phyloP scores from a whole-genome alignment of 2,329 filamentous ascomycete genomes.

The Ophiosphaerella narmari region DNA sequence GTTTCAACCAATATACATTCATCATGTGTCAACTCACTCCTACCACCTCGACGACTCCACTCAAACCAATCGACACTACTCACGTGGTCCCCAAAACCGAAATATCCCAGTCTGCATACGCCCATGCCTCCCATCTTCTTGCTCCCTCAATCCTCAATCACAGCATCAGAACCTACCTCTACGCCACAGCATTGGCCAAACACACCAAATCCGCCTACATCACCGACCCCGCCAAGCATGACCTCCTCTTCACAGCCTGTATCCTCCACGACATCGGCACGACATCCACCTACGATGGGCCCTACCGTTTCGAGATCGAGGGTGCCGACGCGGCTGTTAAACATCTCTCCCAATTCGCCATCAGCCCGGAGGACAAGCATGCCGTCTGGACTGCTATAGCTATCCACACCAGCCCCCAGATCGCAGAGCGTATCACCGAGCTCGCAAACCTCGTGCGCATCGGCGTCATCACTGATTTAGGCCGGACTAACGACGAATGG shows the following conservation, averaged over 20 bases:
- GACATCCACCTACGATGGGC: slow-evolving; percentile 49
- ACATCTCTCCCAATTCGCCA: slow-evolving; percentile 31
- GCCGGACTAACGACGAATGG: slow-evolving; percentile 22
- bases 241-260: slow-evolving; percentile 57
- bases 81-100: slow-evolving; percentile 50
- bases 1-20: neutral
- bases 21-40: neutral
- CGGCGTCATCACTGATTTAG: slow-evolving; percentile 50
- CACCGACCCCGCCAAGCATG: slow-evolving; percentile 48
- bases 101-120: slow-evolving; percentile 52
- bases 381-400: slow-evolving; percentile 55
- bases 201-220: slow-evolving; percentile 35
- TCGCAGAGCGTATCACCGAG: slow-evolving; percentile 51
- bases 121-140: slow-evolving; percentile 58
- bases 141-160: slow-evolving; percentile 67
- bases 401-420: slow-evolving; percentile 50
- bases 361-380: slow-evolving; percentile 35
- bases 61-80: neutral
- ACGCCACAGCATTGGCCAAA: slow-evolving; percentile 48
- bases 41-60: neutral
- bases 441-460: slow-evolving; percentile 45
- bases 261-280: slow-evolving; percentile 78
- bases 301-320: slow-evolving; percentile 53
- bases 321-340: slow-evolving; percentile 49
- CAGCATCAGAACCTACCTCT: slow-evolving; percentile 72